Evolutionary conservation across 257 asterid genomes (phyloP).

Genomic region (Euphrasia confusa): DNA sequence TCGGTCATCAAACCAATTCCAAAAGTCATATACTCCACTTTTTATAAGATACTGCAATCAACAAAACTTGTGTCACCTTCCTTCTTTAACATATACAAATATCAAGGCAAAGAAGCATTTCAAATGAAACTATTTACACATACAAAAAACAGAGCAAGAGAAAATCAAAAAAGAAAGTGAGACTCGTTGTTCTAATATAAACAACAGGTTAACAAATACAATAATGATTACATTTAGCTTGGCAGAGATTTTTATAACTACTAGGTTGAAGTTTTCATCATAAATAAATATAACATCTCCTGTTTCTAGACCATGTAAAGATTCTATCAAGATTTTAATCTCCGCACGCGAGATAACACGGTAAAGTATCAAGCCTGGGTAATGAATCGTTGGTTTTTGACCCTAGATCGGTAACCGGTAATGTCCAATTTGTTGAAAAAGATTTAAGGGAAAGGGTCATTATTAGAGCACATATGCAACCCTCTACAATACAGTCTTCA

Average conservation of each 20-base stretch:
- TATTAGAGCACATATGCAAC: neutral
- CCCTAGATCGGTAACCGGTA: neutral
- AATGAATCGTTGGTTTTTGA: neutral
- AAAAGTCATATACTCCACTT: slow-evolving; percentile 95
- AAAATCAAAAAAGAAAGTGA: slow-evolving; percentile 12
- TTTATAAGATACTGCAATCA: slow-evolving; percentile 78
- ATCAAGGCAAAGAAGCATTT: slow-evolving; percentile 12
- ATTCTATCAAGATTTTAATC: no score
- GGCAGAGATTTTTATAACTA: neutral
- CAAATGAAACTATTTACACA: slow-evolving; percentile 7
- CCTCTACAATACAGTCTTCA: neutral
- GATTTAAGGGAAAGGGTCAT: neutral
- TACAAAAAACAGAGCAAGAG: slow-evolving; percentile 14
- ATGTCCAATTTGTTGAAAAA: neutral
- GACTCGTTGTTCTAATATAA: slow-evolving; percentile 3
- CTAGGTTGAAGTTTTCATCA: neutral
- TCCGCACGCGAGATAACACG: no score
- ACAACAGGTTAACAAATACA: neutral
- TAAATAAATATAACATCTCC: no score
- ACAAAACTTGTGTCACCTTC: slow-evolving; percentile 33
- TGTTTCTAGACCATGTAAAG: no score
- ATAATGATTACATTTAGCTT: neutral
- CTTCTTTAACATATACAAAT: slow-evolving; percentile 4
- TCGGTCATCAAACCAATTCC: slow-evolving; percentile 99
- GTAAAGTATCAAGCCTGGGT: neutral